A percentile compares a stretch with the other conserved stretches of the same genome.
These are phyloP conservation scores for Zygosaccharomyces sapae DNA, from an alignment of 1,139 yeast species.

Conservation along the genomic window DNA sequence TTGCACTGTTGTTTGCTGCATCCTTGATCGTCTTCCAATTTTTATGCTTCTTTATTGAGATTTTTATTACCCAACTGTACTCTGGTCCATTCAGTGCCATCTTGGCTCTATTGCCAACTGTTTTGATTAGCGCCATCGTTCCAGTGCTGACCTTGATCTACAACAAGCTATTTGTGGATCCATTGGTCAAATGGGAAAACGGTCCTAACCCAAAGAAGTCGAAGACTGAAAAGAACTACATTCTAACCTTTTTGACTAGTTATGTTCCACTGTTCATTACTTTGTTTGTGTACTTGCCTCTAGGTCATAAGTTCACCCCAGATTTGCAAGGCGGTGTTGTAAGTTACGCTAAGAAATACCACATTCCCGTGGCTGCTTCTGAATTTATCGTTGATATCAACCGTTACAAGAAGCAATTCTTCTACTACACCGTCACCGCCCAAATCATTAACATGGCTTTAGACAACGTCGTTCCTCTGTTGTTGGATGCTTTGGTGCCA, in stretches of 20 bases:
- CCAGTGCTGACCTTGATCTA: constrained; percentile 67
- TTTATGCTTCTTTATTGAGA: constrained; percentile 71
- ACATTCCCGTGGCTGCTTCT: constrained; percentile 42
- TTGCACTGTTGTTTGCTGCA: constrained; percentile 56
- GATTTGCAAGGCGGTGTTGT: constrained; percentile 20
- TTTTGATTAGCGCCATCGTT: constrained; percentile 61
- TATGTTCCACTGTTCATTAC: constrained; percentile 83
- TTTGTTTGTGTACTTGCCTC: constrained; percentile 81
- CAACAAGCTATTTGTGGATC: constrained; percentile 46
- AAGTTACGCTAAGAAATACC: constrained; percentile 19
- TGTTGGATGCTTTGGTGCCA: constrained; percentile 21
- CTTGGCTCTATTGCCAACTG: constrained; percentile 69
- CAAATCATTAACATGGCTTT: constrained; percentile 61
- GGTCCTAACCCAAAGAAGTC: constrained; percentile 63
- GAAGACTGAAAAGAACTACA: constrained; percentile 64
- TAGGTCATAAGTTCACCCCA: constrained; percentile 61
- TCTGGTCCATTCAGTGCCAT: constrained; percentile 70
- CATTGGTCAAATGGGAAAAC: constrained; percentile 65
- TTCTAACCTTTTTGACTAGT: constrained; percentile 72
- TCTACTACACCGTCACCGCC: constrained; percentile 74
- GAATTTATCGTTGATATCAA: constrained; percentile 59
- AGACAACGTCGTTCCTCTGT: constrained; percentile 59
- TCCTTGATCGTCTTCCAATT: constrained; percentile 63
- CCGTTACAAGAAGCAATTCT: constrained; percentile 69
- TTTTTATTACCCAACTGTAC: constrained; percentile 76